phyloP scores from a whole-genome alignment of 805 yeast species.

The Blastobotrys mokoenaii region DNA sequence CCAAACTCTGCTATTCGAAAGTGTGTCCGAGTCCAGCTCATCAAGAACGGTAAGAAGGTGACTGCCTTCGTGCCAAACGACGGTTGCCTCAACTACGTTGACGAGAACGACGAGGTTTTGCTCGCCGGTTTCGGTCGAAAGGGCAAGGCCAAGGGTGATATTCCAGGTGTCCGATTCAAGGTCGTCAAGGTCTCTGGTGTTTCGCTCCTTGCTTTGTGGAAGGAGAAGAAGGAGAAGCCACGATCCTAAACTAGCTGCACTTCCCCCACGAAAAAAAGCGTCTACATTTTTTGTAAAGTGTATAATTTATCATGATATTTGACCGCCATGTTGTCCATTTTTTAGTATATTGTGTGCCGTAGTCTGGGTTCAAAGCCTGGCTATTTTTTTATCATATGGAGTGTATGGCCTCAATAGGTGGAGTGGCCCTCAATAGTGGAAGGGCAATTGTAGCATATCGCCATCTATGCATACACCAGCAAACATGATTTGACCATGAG shows the following conservation, averaged over 20 bases:
- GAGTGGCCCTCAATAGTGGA: no score
- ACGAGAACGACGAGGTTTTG: conserved; percentile 99
- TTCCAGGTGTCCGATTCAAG: conserved; percentile 99
- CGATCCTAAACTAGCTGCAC: conserved; percentile 60
- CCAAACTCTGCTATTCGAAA: conserved; percentile 99
- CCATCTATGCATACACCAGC: no score
- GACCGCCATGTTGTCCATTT: no score
- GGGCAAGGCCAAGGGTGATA: conserved; percentile 99
- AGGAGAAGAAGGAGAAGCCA: conserved; percentile 99
- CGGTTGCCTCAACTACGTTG: conserved; percentile 99
- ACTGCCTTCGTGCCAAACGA: conserved; percentile 99
- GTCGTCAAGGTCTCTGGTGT: conserved; percentile 99
- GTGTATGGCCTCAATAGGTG: no score
- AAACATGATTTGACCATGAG: no score
- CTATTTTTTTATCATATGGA: no score
- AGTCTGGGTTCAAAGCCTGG: no score
- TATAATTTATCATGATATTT: no score
- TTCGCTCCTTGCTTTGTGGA: conserved; percentile 98
- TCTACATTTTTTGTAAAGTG: no score
- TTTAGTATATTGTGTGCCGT: no score
- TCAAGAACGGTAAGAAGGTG: conserved; percentile 99
- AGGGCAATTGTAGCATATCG: no score
- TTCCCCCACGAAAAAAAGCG: no score
- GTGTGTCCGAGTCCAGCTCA: conserved; percentile 99
- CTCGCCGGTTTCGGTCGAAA: conserved; percentile 99